Conservation (phyloP, 1,284 basidiomycete genomes). For the Omphalotus olearius region DNA sequence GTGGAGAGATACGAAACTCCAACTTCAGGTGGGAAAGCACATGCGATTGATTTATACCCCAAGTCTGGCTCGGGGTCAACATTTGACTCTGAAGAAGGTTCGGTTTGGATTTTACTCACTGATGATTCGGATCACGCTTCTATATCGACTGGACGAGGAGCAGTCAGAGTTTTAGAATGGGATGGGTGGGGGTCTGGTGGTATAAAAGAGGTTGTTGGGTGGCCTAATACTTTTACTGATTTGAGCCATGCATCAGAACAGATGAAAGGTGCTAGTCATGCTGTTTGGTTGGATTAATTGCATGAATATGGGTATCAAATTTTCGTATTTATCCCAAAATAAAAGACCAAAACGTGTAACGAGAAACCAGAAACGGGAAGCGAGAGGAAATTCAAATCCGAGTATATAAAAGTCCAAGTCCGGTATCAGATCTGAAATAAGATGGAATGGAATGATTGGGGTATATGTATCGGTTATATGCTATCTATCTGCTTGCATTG, state of each 20-base stretch:
- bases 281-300: slow-evolving; percentile 42
- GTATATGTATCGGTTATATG: too few species aligned
- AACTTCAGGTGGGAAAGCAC: slow-evolving; percentile 45
- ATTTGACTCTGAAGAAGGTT: slow-evolving; percentile 14
- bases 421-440: too few species aligned
- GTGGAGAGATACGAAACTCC: slow-evolving; percentile 35
- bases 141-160: slow-evolving; percentile 15
- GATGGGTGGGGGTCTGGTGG: slow-evolving; percentile 36
- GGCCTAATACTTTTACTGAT: too few species aligned
- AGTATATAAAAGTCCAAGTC: too few species aligned
- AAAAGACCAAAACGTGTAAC: too few species aligned
- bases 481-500: too few species aligned
- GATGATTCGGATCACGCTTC: slow-evolving; percentile 38
- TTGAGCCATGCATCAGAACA: too few species aligned
- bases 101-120: slow-evolving; percentile 37
- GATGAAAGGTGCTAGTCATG: slow-evolving; percentile 37
- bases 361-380: too few species aligned
- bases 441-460: too few species aligned
- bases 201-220: slow-evolving; percentile 33
- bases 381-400: too few species aligned
- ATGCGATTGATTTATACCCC: slow-evolving; percentile 37
- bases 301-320: too few species aligned
- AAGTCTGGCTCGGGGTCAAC: slow-evolving; percentile 18
- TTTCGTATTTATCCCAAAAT: too few species aligned
- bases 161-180: slow-evolving; percentile 43